phyloP scores from a whole-genome alignment of 1,284 basidiomycete genomes.

The Jaminaea rosea region DNA sequence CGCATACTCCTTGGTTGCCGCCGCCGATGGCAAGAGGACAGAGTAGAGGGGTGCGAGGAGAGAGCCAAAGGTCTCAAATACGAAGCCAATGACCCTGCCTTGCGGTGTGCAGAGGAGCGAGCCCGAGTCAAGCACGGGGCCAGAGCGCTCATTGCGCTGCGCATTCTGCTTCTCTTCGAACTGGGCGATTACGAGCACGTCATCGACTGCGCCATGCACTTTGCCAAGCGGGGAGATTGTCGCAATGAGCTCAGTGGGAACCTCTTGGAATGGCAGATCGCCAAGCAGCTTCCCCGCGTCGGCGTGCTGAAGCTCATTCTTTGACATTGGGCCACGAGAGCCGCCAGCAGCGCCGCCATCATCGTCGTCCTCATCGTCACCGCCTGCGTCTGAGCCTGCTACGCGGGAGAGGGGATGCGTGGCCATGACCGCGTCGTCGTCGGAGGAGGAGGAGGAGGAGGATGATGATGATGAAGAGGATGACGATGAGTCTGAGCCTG shows the following conservation, averaged over 20 bases:
- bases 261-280: not conserved
- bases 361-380: not conserved
- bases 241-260: not conserved
- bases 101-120: not conserved
- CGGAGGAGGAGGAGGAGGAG: not conserved
- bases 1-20: not conserved
- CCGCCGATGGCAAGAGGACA: not conserved
- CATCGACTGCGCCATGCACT: not conserved
- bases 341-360: not conserved
- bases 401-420: too few relatives aligned
- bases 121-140: not conserved
- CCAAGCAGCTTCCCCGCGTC: not conserved
- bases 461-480: not conserved
- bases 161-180: not conserved
- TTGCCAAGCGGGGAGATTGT: not conserved
- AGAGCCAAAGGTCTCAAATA: not conserved
- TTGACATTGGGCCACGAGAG: not conserved
- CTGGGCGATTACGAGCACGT: slow-evolving; percentile 1
- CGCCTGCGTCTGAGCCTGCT: not conserved
- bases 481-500: not conserved
- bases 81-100: not conserved
- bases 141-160: not conserved
- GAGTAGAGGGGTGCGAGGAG: not conserved
- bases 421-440: not conserved
- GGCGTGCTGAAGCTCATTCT: not conserved